Percentiles rank a stretch among this genome's conserved stretches.
phyloP scores from a whole-genome alignment of 495 filamentous ascomycete species.

The Hypomontagnella submonticulosa region DNA sequence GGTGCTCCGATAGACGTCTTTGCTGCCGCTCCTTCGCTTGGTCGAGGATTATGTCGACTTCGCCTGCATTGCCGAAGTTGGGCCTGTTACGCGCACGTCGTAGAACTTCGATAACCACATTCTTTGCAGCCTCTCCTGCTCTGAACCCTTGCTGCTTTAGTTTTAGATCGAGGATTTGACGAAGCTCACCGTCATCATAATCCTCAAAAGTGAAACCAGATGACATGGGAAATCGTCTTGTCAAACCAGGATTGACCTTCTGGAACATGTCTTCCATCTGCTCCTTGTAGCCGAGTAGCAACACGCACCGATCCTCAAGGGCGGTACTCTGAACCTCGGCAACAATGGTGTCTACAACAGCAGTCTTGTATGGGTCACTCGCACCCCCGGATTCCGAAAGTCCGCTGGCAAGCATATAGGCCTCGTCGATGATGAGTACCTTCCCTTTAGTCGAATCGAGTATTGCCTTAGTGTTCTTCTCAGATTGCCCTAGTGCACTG shows the following conservation, averaged over 20 bases:
- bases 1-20: constrained; percentile 51
- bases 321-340: constrained; percentile 82
- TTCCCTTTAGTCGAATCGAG: constrained; percentile 74
- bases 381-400: constrained; percentile 63
- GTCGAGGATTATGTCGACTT: constrained; percentile 73
- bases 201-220: constrained; percentile 77
- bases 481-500: constrained; percentile 69
- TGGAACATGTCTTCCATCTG: constrained; percentile 82
- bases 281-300: constrained; percentile 82
- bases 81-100: constrained; percentile 63
- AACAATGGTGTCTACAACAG: constrained; percentile 82
- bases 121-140: constrained; percentile 54
- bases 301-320: constrained; percentile 80
- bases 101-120: constrained; percentile 63
- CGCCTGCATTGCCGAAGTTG: constrained; percentile 71
- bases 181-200: constrained; percentile 69
- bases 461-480: constrained; percentile 77
- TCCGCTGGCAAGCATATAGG: constrained; percentile 71
- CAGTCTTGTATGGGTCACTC: constrained; percentile 69
- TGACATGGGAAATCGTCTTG: constrained; percentile 72
- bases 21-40: constrained; percentile 69
- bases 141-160: constrained; percentile 59
- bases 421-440: constrained; percentile 81
- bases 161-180: constrained; percentile 68
- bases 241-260: constrained; percentile 80